phyloP scores from a whole-genome alignment of 2,329 filamentous ascomycete genomes.

The Ilyonectria sp. region DNA sequence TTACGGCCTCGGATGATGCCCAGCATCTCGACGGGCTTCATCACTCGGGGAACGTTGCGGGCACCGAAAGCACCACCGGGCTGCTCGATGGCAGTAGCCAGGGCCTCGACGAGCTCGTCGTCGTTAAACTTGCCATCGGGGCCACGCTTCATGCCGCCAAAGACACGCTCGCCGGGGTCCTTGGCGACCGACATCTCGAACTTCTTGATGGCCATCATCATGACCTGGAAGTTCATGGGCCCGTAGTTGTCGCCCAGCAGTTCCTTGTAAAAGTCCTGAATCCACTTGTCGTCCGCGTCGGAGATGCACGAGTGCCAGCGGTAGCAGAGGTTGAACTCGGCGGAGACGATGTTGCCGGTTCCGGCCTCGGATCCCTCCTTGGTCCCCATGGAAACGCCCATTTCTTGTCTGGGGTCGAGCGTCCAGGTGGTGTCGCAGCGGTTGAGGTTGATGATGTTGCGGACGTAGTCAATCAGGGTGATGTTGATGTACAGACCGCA shows the following conservation, averaged over 20 bases:
- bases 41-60: conserved; percentile 79
- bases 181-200: conserved; percentile 73
- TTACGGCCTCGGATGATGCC: conserved; percentile 83
- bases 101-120: conserved; percentile 81
- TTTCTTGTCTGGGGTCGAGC: conserved; percentile 81
- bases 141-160: conserved; percentile 76
- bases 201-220: conserved; percentile 74
- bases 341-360: conserved; percentile 86
- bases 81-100: conserved; percentile 81
- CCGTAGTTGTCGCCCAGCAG: conserved; percentile 71
- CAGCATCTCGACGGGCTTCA: conserved; percentile 84
- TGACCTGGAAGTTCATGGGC: conserved; percentile 71
- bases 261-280: conserved; percentile 76
- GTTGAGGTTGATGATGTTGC: conserved; percentile 78
- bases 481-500: conserved; percentile 86
- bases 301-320: conserved; percentile 88
- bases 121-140: conserved; percentile 80
- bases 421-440: conserved; percentile 81
- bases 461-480: conserved; percentile 82
- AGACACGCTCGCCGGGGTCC: conserved; percentile 79
- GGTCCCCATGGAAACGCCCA: conserved; percentile 69
- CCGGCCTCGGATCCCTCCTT: conserved; percentile 76
- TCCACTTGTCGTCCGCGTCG: conserved; percentile 85
- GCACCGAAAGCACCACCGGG: conserved; percentile 82
- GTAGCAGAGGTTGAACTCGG: conserved; percentile 92